These are phyloP conservation scores for Aspergillus awamori DNA, from an alignment of 2,329 filamentous ascomycete species.

Conservation along the genomic window DNA sequence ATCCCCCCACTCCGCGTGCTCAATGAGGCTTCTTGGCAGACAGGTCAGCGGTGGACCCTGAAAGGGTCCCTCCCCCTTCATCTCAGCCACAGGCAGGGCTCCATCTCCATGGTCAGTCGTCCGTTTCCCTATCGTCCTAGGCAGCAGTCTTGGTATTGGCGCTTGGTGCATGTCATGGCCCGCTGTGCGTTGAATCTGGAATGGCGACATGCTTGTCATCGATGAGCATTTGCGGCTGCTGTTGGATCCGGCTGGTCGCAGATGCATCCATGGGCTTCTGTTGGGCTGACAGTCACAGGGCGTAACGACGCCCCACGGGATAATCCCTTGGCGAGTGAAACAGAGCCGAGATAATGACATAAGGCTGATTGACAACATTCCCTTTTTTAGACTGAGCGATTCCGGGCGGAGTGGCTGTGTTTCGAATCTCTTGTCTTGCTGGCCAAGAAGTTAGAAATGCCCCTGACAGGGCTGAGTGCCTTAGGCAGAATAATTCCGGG, in stretches of 20 bases:
- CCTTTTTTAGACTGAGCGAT: background rate
- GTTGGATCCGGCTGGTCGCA: conserved; percentile 3
- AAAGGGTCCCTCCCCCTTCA: conserved; percentile 5
- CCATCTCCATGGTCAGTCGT: background rate
- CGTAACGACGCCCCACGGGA: background rate
- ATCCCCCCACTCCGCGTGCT: conserved; percentile 14
- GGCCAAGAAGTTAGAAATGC: background rate
- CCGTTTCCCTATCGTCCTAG: background rate
- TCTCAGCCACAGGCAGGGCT: background rate
- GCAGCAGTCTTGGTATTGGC: conserved; percentile 6
- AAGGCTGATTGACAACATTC: background rate
- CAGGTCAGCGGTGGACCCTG: conserved; percentile 18
- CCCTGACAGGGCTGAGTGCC: conserved; percentile 2
- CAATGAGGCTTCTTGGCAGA: conserved; percentile 16
- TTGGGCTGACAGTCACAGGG: background rate
- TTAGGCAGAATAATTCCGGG: background rate
- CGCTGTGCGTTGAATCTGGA: background rate
- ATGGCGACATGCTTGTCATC: background rate
- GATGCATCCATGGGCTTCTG: background rate
- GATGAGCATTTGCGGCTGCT: conserved; percentile 6
- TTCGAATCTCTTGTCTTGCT: too few relatives aligned
- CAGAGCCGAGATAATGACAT: background rate
- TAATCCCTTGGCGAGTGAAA: background rate
- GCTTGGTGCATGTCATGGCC: background rate
- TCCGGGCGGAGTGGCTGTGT: background rate